Base-by-base conservation (phyloP, 2,329 filamentous ascomycete species). In the Aspergillus calidoustus region DNA sequence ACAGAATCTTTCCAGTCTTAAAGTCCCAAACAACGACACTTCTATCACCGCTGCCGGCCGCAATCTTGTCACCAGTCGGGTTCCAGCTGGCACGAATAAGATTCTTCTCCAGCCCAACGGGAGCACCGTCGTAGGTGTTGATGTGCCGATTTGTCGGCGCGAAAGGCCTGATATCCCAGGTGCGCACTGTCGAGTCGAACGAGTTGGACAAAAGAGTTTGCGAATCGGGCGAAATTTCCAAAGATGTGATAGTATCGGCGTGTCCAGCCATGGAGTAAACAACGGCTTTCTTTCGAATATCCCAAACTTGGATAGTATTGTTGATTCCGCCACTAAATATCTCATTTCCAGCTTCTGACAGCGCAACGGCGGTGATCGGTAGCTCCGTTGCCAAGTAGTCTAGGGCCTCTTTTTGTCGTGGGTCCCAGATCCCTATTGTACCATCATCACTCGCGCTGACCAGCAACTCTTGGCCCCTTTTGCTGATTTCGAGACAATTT, bases 221-320 rank as follows among this genome's bases (percentile, higher is more conserved):
- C 44, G 91, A 91, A 75, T 99, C 94, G 0, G 95, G 94, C 2
- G 94, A 97, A n/a, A 98, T 87, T 57, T 91, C 85, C 51, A 99
- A 83, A 13, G 93, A 96, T 3, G 93, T 96, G 65, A 99, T 84
- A 0, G 94, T 98, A 74, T 99, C 95, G 57, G 88, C 90, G 76
- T 99, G 95, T 0, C 95, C 95, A 13, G 91, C 79, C 84, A 99
- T 89, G 1, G 90, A 90, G 77, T 98, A 97, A 6, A 92, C 88
- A 3, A 96, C 86, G 7, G 90, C 86, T 78, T 96, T 93, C 82
- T 97, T 98, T 68, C 95, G 88, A 72, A 98, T 80, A 77, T 99
- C 95, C 94, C 95, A 99, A 22, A 96, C 93, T 71, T 93, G 92
- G 75, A 99, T 96, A 70, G 96, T 93, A 74, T 98, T 97, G 80